Base-by-base conservation (phyloP, 345 rosid species). In the Brassica juncea region DNA sequence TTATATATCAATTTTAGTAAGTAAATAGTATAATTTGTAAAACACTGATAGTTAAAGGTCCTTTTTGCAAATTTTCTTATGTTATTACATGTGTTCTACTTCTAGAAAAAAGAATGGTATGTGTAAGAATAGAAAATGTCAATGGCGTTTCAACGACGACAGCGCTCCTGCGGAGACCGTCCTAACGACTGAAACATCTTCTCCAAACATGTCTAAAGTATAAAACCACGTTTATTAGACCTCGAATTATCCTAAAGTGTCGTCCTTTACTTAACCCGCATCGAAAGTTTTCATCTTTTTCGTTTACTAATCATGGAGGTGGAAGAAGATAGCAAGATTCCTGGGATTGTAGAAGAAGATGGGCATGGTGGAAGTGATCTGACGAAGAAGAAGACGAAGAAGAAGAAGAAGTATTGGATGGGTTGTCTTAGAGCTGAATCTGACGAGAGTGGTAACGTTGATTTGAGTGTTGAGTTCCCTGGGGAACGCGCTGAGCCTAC, bases 361-460 rank as follows among this genome's bases (percentile, higher is more conserved):
- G 59, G 0, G 65, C 63, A 6, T 31, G 23, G 44, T 58, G 78
- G 69, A 44, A 73, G 2, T 59, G 32, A 72, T 39, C 14, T 19
- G 72, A 35, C 74, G 15, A 8, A 54, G 14, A 68, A 23, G 74
- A 57, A 65, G 72, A 68, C 0, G 77, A 71, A 47, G 52, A 68
- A 11, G 35, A 82, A 65, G 77, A 83, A 68, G 15, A 81, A 62
- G 58, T 66, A 66, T 68, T 73, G 62, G 69, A 75, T 89, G 32
- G 88, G 92, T 12, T 91, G 97, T 83, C 80, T 91, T 75, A 85
- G 77, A 78, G 75, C 84, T 55, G 77, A 85, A 67, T 61, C 82
- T 6, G 87, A 85, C 42, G 75, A 83, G 60, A 75, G 74, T 3
- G 90, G 88, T 19, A 87, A 84, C 77, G 80, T 88, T 8, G 94